Evolutionary conservation across 1,284 basidiomycete species (phyloP).

Genomic region (Dichomitus squalens): DNA sequence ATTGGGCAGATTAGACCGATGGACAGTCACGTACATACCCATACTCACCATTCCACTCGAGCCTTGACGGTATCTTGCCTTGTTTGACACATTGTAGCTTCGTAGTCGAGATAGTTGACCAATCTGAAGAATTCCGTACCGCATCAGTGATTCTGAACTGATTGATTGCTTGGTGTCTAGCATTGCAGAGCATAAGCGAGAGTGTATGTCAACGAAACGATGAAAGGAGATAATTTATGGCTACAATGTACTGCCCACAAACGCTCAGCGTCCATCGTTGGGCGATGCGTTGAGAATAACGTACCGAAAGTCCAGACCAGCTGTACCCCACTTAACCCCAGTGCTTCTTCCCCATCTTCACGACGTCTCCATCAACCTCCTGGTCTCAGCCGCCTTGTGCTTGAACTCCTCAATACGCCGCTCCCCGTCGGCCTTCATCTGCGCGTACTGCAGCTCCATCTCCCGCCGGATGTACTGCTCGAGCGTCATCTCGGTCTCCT

Average conservation of each 20-base stretch:
- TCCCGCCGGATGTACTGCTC: slow-evolving; percentile 79
- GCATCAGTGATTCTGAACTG: neutral
- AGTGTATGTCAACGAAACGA: neutral
- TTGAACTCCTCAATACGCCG: slow-evolving; percentile 59
- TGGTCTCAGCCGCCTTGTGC: slow-evolving; percentile 58
- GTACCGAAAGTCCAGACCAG: slow-evolving; percentile 16
- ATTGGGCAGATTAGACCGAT: no score
- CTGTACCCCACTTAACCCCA: slow-evolving; percentile 2
- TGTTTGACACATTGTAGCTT: no score
- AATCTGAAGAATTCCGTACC: no score
- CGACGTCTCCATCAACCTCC: slow-evolving; percentile 45
- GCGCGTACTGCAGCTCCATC: slow-evolving; percentile 63
- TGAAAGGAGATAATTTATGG: slow-evolving; percentile 20
- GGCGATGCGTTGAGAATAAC: neutral
- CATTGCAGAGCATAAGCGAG: slow-evolving; percentile 6
- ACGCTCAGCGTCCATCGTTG: neutral
- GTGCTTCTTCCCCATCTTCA: slow-evolving; percentile 1
- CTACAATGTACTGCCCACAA: slow-evolving; percentile 17
- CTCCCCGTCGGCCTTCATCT: slow-evolving; percentile 63
- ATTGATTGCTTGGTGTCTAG: slow-evolving; percentile 3
- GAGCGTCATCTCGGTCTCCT: slow-evolving; percentile 72
- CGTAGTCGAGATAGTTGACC: no score
- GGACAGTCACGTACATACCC: no score
- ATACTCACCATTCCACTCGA: no score
- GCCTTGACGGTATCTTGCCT: no score